Percentiles rank a stretch among this genome's conserved stretches.
Conservation (phyloP, 208 protist species). For the Crithidia thermophila region DNA sequence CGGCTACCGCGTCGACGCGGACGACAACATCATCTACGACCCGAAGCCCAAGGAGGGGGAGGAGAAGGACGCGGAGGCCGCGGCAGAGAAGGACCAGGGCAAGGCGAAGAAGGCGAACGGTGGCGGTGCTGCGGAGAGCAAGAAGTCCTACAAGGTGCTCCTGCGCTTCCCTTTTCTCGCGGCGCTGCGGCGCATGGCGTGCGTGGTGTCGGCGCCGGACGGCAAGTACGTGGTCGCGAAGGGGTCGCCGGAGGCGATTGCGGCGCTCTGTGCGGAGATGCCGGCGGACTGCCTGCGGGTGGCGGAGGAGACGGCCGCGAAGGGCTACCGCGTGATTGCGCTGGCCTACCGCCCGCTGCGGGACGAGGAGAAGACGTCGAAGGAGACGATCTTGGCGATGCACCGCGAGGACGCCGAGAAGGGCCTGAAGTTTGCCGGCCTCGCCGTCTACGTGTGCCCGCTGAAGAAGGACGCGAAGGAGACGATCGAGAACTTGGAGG, state of each 20-base stretch:
- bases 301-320: constrained; percentile 77
- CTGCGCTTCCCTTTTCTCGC: constrained; percentile 96
- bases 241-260: constrained; percentile 97
- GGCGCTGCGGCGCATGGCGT: constrained; percentile 96
- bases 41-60: constrained; percentile 25
- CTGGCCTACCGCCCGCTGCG: constrained; percentile 90
- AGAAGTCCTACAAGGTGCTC: constrained; percentile 74
- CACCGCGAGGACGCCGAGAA: constrained; percentile 90
- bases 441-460: constrained; percentile 96
- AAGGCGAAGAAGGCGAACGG: constrained; percentile 17
- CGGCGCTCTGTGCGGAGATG: constrained; percentile 73
- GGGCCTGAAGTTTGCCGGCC: constrained; percentile 95
- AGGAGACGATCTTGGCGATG: constrained; percentile 54
- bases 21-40: constrained; percentile 79
- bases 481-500: constrained; percentile 85
- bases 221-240: constrained; percentile 91
- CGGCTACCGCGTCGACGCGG: constrained; percentile 81
- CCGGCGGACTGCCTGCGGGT: constrained; percentile 86
- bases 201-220: constrained; percentile 69
- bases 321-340: constrained; percentile 97
- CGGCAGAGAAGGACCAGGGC: constrained; percentile 5
- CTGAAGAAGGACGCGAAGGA: constrained; percentile 92
- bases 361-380: constrained; percentile 45
- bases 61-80: constrained; percentile 8
- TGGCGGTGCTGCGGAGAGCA: constrained; percentile 2